A percentile compares a stretch with the other conserved stretches of the same genome.
These are phyloP conservation scores for Blastobotrys mokoenaii DNA, from an alignment of 805 yeast genomes.

Conservation along the genomic window DNA sequence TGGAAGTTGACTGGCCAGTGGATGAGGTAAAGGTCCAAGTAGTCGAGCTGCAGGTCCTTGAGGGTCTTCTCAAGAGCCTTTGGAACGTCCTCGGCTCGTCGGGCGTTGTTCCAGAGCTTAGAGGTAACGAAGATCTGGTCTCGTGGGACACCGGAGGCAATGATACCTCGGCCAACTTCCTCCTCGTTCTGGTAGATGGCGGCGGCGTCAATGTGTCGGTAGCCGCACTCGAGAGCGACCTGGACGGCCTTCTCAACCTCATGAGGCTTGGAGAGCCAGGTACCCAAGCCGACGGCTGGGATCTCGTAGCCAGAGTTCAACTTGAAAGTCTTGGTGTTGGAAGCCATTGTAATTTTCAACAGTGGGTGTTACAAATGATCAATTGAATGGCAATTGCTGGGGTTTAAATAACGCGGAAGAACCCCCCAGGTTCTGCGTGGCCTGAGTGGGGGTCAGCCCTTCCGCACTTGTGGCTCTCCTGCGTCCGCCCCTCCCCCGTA, in stretches of 20 bases:
- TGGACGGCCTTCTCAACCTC: slow-evolving; percentile 30
- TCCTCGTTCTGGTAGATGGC: slow-evolving; percentile 45
- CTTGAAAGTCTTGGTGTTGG: slow-evolving; percentile 9
- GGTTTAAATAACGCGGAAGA: no score
- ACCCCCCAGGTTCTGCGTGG: no score
- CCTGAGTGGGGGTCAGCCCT: no score
- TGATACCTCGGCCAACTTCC: slow-evolving; percentile 48
- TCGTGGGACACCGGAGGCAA: slow-evolving; percentile 49
- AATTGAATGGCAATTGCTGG: neutral
- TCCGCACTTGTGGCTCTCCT: no score
- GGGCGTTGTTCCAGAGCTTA: slow-evolving; percentile 28
- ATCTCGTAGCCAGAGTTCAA: slow-evolving; percentile 39
- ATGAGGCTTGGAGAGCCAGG: slow-evolving; percentile 35
- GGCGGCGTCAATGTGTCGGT: slow-evolving; percentile 60
- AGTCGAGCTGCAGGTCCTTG: slow-evolving; percentile 35
- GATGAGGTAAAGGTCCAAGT: slow-evolving; percentile 46
- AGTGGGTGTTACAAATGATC: neutral
- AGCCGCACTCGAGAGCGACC: slow-evolving; percentile 44
- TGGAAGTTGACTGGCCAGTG: slow-evolving; percentile 46
- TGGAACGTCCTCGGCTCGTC: slow-evolving; percentile 34
- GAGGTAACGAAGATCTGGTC: slow-evolving; percentile 36
- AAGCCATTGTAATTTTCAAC: neutral
- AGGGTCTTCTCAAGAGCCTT: slow-evolving; percentile 37
- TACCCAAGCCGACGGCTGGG: slow-evolving; percentile 49
- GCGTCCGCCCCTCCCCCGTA: no score